phyloP scores from a whole-genome alignment of 2,329 filamentous ascomycete species.

The Fusarium heterosporum region DNA sequence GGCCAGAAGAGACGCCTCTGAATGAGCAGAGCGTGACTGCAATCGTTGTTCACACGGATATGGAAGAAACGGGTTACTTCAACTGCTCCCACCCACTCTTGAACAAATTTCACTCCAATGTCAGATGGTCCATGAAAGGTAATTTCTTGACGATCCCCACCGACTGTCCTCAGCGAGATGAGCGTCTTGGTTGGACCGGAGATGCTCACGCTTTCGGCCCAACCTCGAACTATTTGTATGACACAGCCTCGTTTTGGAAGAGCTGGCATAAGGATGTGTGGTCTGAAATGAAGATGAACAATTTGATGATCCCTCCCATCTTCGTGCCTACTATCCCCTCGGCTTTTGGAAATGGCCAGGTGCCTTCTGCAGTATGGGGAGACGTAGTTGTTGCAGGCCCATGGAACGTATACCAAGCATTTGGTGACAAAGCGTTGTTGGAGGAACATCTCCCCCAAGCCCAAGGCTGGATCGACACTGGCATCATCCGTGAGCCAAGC shows the following conservation, averaged over 20 bases:
- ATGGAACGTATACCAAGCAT: constrained; percentile 5
- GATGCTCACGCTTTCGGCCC: constrained; percentile 61
- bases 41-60: constrained; percentile 62
- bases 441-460: constrained; percentile 11
- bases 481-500: constrained; percentile 33
- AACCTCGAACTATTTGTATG: constrained; percentile 65
- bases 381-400: background rate
- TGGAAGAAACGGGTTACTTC: constrained; percentile 63
- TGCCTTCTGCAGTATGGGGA: background rate
- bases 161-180: constrained; percentile 68
- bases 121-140: constrained; percentile 65
- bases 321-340: constrained; percentile 12
- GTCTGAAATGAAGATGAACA: constrained; percentile 30
- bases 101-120: constrained; percentile 67
- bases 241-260: constrained; percentile 60
- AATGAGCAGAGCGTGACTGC: constrained; percentile 33
- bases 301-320: constrained; percentile 10
- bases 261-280: constrained; percentile 36
- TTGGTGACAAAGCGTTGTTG: background rate
- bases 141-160: constrained; percentile 69
- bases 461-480: constrained; percentile 17
- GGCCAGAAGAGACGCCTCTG: constrained; percentile 50
- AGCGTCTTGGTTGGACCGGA: constrained; percentile 66
- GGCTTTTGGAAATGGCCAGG: background rate
- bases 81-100: constrained; percentile 63